Evolutionary conservation across 2,329 filamentous ascomycete species (phyloP), one percentile per base, ranked within the genome.

Genomic region (Penicillium thymicola): DNA sequence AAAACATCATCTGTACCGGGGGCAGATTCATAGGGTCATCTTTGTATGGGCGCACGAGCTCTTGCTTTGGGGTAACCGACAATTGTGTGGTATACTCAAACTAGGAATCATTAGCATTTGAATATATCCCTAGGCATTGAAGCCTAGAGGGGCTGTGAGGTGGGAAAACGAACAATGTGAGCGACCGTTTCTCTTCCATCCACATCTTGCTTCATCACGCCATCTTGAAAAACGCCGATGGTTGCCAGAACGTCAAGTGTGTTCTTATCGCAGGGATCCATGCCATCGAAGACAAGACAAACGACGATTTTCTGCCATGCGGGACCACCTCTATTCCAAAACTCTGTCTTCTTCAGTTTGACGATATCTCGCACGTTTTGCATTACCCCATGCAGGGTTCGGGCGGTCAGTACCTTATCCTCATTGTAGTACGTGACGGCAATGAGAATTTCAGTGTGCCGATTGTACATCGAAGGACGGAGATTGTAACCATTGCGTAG

Each of bases 251-350:
- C 82, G 74, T 97, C 93, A 25, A 97, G 83, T 8, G 89, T 91
- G 70, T 90, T 89, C 82, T 96, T 96, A 83, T 97, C 92, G 64
- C 89, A 92, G 75, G 94, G 93, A 68, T 96, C 92, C 69, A 97
- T 93, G 81, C 92, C 92, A 73, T 97, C 93, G 69, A 97, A 97
- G 63, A 97, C 90, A 63, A 97, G 79, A 75, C 90, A 94, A 58
- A 97, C 92, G 32, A 97, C 93, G 70, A 97, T 97, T 80, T 97
- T 97, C 74, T 97, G 92, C 93, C 93, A 97, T 52, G 92, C 92
- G 10, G 93, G 92, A 54, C 93, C 92, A 66, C 92, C 93, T 79
- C 95, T 94, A 79, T 96, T 96, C 92, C 93, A 97, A 80, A 97
- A 97, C 66, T 93, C 92, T 25, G 93, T 96, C 79, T 94, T 96